Conservation (phyloP, 805 yeast genomes). For the Wickerhamomyces kurtzmanii region DNA sequence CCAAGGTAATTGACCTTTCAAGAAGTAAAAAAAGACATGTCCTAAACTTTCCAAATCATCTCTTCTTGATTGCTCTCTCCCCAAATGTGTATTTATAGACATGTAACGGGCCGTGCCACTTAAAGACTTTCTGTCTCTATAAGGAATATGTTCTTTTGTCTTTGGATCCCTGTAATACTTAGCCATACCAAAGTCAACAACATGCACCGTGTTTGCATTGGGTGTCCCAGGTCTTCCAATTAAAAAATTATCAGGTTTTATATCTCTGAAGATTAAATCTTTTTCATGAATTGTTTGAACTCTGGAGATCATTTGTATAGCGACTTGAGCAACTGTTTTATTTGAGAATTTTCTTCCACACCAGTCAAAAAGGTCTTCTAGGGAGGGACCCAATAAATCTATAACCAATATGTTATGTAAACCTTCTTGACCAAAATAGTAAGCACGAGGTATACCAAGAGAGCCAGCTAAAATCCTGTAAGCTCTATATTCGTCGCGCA, state of each 20-base stretch:
- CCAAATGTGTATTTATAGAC: slow-evolving; percentile 84
- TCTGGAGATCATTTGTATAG: slow-evolving; percentile 68
- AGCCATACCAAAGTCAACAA: slow-evolving; percentile 85
- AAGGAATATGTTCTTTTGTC: slow-evolving; percentile 74
- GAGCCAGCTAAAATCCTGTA: slow-evolving; percentile 62
- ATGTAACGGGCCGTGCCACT: slow-evolving; percentile 83
- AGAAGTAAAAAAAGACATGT: slow-evolving; percentile 71
- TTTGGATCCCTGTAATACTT: slow-evolving; percentile 76
- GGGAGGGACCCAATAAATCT: slow-evolving; percentile 70
- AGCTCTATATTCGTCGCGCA: slow-evolving; percentile 73
- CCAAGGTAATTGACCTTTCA: slow-evolving; percentile 80
- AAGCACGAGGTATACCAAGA: slow-evolving; percentile 73
- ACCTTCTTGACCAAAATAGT: slow-evolving; percentile 81
- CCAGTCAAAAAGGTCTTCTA: slow-evolving; percentile 83
- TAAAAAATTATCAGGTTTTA: slow-evolving; percentile 76
- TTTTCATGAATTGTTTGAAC: slow-evolving; percentile 70
- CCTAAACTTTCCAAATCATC: slow-evolving; percentile 79
- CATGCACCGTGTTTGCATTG: slow-evolving; percentile 58
- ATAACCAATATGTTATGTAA: slow-evolving; percentile 69
- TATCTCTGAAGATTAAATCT: slow-evolving; percentile 71
- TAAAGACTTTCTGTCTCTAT: slow-evolving; percentile 68
- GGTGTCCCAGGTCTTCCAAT: slow-evolving; percentile 53
- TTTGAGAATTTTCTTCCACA: slow-evolving; percentile 68
- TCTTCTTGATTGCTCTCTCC: slow-evolving; percentile 75
- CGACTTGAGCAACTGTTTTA: slow-evolving; percentile 65